A percentile compares a stretch with the other conserved stretches of the same genome.
phyloP scores from a whole-genome alignment of 2,329 filamentous ascomycete genomes.

The Microcera coccophila region DNA sequence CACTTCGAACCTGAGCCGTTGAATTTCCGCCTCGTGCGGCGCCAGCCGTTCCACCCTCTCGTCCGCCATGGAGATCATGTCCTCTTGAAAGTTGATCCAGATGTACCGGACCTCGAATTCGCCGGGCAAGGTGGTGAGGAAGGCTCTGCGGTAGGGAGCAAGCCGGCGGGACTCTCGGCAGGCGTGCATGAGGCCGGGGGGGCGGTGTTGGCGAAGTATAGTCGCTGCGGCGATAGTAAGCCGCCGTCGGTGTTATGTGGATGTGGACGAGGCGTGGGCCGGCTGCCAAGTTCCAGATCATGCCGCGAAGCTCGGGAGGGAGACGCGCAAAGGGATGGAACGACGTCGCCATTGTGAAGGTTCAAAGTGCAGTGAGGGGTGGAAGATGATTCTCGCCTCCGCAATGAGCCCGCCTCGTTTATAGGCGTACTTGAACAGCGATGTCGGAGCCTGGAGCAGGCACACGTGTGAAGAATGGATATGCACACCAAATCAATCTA shows the following conservation, averaged over 20 bases:
- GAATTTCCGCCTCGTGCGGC: constrained; percentile 11
- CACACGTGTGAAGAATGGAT: no score
- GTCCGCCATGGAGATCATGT: constrained; percentile 13
- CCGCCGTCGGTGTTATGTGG: not conserved
- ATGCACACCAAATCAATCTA: not conserved
- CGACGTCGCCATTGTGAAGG: constrained; percentile 2
- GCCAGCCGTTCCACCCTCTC: not conserved
- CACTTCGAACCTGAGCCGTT: constrained; percentile 10
- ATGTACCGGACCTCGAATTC: constrained; percentile 9
- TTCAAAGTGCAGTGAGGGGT: no score
- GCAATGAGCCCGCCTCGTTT: no score
- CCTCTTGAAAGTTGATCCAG: constrained; percentile 15
- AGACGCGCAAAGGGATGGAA: constrained; percentile 7
- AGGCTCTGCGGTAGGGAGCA: constrained; percentile 5
- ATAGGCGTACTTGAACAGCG: no score
- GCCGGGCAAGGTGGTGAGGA: constrained; percentile 2
- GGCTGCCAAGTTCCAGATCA: constrained; percentile 5
- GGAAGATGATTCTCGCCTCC: no score
- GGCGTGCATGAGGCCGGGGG: constrained; percentile 3
- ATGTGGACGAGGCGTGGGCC: constrained; percentile 6
- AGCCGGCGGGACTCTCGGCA: constrained; percentile 3
- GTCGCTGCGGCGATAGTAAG: not conserved
- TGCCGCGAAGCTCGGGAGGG: constrained; percentile 3
- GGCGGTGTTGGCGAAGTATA: constrained; percentile 4
- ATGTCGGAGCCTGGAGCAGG: no score